Base-by-base conservation (phyloP, 2,329 filamentous ascomycete species). In the Alternaria tenuissima region DNA sequence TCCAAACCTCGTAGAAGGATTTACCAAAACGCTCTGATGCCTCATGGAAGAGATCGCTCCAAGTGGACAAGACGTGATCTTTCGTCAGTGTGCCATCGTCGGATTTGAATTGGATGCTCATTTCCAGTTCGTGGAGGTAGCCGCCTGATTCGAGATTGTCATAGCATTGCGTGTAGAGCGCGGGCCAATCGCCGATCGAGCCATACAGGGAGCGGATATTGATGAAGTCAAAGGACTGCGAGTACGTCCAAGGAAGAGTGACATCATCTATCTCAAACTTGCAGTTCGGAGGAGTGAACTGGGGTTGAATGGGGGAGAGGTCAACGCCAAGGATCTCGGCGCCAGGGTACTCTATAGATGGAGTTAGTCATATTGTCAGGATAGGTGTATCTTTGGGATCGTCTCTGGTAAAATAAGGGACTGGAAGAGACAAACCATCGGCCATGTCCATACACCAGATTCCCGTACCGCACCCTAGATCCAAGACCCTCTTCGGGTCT, bases 261-360 rank as follows among this genome's bases (percentile, higher is more conserved):
- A 78, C 67, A 57, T 83, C 81, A 65, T 83, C 82, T 48, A 84
- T 74, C 55, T 82, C 78, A 66, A 83, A 83, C 36, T 72, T 72
- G 61, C 76, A 77, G 63, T 83, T 83, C 5, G 79, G 76, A 0
- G 81, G 81, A 0, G 80, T 72, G 72, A 80, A 80, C 39, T 63
- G 61, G 3, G 81, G 82, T 62, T 84, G 82, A 42, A 82, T 84
- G 26, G 82, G 81, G 2, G 78, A 80, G 44, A 84, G 76, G 66
- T 84, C 82, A 20, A 78, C 77, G 30, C 82, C 83, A 7, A 78
- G 77, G 39, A 86, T 78, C 26, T 74, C 68, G 14, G 82, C 79
- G 52, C 55, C 44, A 24, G 66, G 67, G 52, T 70, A 67, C 18
- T 72, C 59, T 61, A 43, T 20, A 0, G 39, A 5, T 4, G n/a